Base-by-base conservation (phyloP, 176 grass and related monocot genomes). In the Cocos nucifera region DNA sequence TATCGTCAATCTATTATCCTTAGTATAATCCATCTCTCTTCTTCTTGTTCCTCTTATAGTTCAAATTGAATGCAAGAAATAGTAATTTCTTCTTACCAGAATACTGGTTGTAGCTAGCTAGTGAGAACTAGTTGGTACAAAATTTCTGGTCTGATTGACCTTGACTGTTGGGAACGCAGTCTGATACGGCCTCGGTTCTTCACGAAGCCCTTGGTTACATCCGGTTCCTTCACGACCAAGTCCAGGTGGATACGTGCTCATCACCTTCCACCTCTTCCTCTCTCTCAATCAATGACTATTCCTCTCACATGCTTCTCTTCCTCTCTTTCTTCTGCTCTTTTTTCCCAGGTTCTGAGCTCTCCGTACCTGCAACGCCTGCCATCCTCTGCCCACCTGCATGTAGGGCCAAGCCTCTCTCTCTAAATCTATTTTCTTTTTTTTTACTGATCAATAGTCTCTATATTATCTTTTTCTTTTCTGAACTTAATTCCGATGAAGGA, bases 261-360 rank as follows among this genome's bases (percentile, higher is more conserved):
- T 7, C 25, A 30, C 57, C 30, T 25, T 10, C 14, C 6, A n/a
- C 49, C n/a, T 63, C 22, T 29, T 4, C 30, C 22, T 29, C 23
- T 44, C 35, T 12, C 8, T 44, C 35, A 44, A 44, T 44, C 35
- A 44, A 14, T 44, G 12, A 44, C 35, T 12, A 44, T 44, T 44
- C 8, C 9, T 44, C 35, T 44, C 35, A 44, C 35, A 44, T 44
- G 35, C 9, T 44, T 44, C 35, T 2, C 10, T 44, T 44, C 7
- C 6, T 5, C 18, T 27, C 15, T 54, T 23, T 59, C 61, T 71
- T 75, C 49, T 8, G 19, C 67, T 25, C 8, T 74, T 84, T 75
- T 35, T 6, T 72, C 54, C 17, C 84, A 97, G 87, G 87, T 88
- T 52, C 79, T 97, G 63, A 91, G 93, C 70, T 91, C 93, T 25